A percentile compares a stretch with the other conserved stretches of the same genome.
These are phyloP conservation scores for Trametes maxima DNA, from an alignment of 768 basidiomycete species.

Conservation along the genomic window DNA sequence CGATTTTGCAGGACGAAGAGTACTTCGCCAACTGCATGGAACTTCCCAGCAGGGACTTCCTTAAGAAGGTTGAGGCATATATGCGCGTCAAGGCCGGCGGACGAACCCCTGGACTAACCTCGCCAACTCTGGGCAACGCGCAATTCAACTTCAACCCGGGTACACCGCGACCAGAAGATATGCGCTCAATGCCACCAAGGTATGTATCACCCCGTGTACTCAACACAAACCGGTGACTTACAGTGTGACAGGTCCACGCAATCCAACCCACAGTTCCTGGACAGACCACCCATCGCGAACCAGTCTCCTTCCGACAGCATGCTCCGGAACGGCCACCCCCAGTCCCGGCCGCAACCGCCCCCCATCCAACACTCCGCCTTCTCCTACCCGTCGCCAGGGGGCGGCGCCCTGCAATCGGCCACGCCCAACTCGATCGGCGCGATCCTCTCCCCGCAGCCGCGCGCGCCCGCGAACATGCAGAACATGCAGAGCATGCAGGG, in stretches of 20 bases:
- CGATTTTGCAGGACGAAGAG: conserved; percentile 88
- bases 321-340: conserved; percentile 37
- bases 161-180: conserved; percentile 28
- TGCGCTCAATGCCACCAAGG: conserved; percentile 31
- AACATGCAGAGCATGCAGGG: conserved; percentile 20
- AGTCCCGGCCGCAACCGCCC: conserved; percentile 38
- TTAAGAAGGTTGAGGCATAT: conserved; percentile 95
- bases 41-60: conserved; percentile 89
- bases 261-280: conserved; percentile 42
- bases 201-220: conserved; percentile 3
- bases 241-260: conserved; percentile 33
- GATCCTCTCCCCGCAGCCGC: conserved; percentile 47
- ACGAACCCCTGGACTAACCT: conserved; percentile 47
- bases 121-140: conserved; percentile 39
- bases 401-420: conserved; percentile 43
- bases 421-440: conserved; percentile 46
- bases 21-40: conserved; percentile 89
- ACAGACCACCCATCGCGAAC: conserved; percentile 48
- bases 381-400: conserved; percentile 45
- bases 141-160: conserved; percentile 44
- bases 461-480: conserved; percentile 33
- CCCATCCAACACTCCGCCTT: conserved; percentile 47
- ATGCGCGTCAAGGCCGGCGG: conserved; percentile 69
- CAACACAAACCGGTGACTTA: background rate
- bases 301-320: conserved; percentile 41